Evolutionary conservation across 371 early-diverging fungal genomes (phyloP), one percentile per base, ranked within the genome.

Genomic region (Syncephalastrum sp.): DNA sequence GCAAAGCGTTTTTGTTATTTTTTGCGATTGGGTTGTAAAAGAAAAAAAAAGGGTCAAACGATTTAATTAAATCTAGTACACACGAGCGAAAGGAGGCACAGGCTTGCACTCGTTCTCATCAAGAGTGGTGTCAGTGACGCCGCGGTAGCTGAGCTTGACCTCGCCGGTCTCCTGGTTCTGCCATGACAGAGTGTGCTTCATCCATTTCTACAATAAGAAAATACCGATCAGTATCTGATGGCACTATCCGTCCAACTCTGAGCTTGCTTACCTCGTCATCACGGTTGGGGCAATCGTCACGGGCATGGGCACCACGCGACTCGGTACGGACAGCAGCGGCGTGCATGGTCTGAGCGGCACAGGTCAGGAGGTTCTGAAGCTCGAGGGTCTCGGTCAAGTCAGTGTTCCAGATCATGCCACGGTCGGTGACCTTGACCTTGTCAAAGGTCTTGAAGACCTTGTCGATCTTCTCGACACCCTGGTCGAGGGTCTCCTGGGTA

Each of bases 141-240:
- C 70, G 60, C 98, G 89, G 84, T 98, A 97, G 54, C 74, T 75
- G 48, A 98, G 80, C 65, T 74, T 84, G 46, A 93, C 88, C 46
- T 87, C 82, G 54, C 89, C 88, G 42, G 90, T 87, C 59, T 89
- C 79, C 61, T 87, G 90, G 70, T 92, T 81, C 82, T 94, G 91
- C 85, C 89, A 94, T 51, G 97, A 94, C 49, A 98, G 83, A 47
- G 96, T 95, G 83, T 98, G 98, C 88, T 97, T 97, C 96, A 96
- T 95, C 97, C 96, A 98, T 70, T 93, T 82, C 56, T 77, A 76
- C 72, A n/a, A n/a, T n/a, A n/a, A 97, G 41, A 23, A 23, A 17
- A n/a, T 38, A 21, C 6, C 1, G 45, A 5, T 41, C 43, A 53
- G 42, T 12, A 16, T 5, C 19, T 3, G 10, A 46, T 1, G 29